Evolutionary conservation across 768 basidiomycete species (phyloP), one percentile per base, ranked within the genome.

Genomic region (Zangia roseola): DNA sequence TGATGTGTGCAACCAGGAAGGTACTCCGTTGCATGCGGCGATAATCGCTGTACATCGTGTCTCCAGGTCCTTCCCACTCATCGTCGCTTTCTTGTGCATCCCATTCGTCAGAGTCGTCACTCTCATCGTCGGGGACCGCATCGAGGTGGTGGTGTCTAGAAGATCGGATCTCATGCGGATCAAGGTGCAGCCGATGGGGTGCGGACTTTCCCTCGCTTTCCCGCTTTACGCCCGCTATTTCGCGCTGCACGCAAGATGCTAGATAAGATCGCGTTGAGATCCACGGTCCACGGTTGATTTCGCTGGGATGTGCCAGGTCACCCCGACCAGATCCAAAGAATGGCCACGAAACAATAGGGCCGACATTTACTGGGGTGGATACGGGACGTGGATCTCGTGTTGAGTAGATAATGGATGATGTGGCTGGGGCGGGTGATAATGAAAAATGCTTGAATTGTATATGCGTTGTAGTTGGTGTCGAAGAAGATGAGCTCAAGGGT

Each of bases 241-340:
- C 91, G n/a, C 90, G 82, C 41, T 77, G 69, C 2, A 76, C 77
- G 61, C 88, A 91, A 1, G 88, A 79, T 5, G 67, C 61, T 19
- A 90, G 69, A 62, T 93, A 93, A 6, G 72, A 72, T 25, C 69
- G 65, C 3, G 82, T 77, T 5, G 76, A 75, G 3, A 74, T 49
- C 86, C 88, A 92, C 0, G 90, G 91, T 3, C 90, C 89, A n/a
- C 90, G 82, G 58, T 89, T 74, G 30, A 92, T 74, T 55, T 90
- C 87, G 19, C 73, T 69, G 4, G 83, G 83, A 55, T 86, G 85
- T 3, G 67, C 55, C 20, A 89, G 76, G 49, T 88, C 84, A 26
- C 90, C 90, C 34, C 91, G 78, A 54, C 85, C 83, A 5, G 88
- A 86, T 39, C 90, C 90, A 63, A 93, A 93, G 75, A 92, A 93